Base-by-base conservation (phyloP, 768 basidiomycete genomes). In the Leccinum broughii region DNA sequence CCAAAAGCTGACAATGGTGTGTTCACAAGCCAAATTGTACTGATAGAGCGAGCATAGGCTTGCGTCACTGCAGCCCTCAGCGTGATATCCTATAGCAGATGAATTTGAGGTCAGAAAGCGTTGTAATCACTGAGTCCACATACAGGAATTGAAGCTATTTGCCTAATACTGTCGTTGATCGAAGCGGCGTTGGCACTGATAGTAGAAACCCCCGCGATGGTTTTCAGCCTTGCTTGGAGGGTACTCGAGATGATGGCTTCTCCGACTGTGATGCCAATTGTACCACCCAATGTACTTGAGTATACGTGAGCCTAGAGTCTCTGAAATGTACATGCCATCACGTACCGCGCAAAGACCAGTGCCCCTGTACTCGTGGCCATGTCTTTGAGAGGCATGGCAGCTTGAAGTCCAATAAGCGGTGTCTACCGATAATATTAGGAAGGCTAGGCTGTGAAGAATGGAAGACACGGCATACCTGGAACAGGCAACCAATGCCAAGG, bases 181-280 rank as follows among this genome's bases (percentile, higher is more conserved):
- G 75, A 78, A 17, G 77, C 70, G 4, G 79, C 67, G 6, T 80
- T 80, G 1, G 79, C 80, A 61, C 77, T 71, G 28, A 83, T 72
- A 37, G 67, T 60, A 35, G 67, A 59, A 20, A 65, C 28, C 6
- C 64, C 70, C 9, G 56, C 6, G 20, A 74, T 63, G 7, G 46
- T 61, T 20, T 26, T 57, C 20, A 74, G 44, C 35, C 26, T 64
- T 52, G 54, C 57, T 44, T 50, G 57, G 15, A 72, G 64, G 41
- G 85, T 85, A 52, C 83, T 85, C 2, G 86, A 78, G 62, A 85
- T 87, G 59, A 92, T 86, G 3, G 85, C 83, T 67, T 92, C 85
- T 32, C 90, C 89, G 49, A 90, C 71, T 1, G 89, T 83, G 57
- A 92, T 85, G 17, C 89, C 89, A 28, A 93, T 77, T 2, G 90